Base-by-base conservation (phyloP, 306 rosid genomes). In the Cicer pinnatifidum region DNA sequence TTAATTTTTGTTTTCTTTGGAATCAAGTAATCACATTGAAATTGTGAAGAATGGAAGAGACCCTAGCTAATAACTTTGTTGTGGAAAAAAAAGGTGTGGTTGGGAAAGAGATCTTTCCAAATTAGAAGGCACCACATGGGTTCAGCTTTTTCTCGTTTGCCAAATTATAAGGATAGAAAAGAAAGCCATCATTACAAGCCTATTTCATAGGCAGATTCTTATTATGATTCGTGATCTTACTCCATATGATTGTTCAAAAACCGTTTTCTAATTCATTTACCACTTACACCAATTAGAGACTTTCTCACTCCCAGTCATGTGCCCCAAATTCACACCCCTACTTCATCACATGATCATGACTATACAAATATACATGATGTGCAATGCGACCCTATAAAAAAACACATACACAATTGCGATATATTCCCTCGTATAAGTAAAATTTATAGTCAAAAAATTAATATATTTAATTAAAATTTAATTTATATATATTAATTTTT, bases 71-170 rank as follows among this genome's bases (percentile, higher is more conserved):
- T 15, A 16, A 0, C 15, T 60, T 38, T 48, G 50, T 9, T 9
- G 52, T 61, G 58, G 77, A 65, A 45, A 52, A 0, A 6, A 23
- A 57, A 57, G 53, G 8, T 28, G 11, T 15, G 12, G 10, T 28
- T 28, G 61, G 60, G 60, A 52, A 72, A 43, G 65, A 61, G 8
- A 38, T 9, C 7, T 77, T 82, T 4, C 83, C 80, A 52, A 16
- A 74, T 51, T 62, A 80, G 84, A 82, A 73, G 35, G 73, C 54
- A 82, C 82, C 86, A 85, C 86, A 81, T 77, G 86, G 82, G 81
- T 76, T 81, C 85, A 73, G 74, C 86, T 81, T 87, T 85, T 80
- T 80, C 73, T 63, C 4, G 51, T 86, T 88, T 88, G 50, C 86
- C 84, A 84, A 71, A 78, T 70, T 67, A 83, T 75, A 87, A 78